Percentiles rank a stretch among this genome's conserved stretches.
These are phyloP conservation scores for Aquilaria yunnanensis DNA, from an alignment of 345 rosid species.

Conservation along the genomic window DNA sequence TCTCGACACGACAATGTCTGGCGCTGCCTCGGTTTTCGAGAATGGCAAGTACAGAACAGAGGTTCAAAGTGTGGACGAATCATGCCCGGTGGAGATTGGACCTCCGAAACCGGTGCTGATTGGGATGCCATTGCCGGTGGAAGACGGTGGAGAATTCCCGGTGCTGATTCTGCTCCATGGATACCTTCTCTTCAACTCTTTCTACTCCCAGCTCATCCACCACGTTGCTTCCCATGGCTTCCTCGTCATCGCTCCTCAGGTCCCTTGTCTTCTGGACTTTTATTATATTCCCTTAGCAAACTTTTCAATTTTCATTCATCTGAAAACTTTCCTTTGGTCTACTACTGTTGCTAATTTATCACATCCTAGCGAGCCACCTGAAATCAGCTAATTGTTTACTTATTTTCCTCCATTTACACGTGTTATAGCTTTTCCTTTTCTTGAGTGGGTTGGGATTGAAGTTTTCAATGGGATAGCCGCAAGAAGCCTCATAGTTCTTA, in stretches of 20 bases:
- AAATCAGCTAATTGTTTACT: too few relatives aligned
- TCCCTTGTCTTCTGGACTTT: too few relatives aligned
- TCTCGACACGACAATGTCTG: too few relatives aligned
- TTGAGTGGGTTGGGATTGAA: too few relatives aligned
- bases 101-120: conserved; percentile 75
- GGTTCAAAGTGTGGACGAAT: conserved; percentile 29
- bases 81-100: conserved; percentile 15
- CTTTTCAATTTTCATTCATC: too few relatives aligned
- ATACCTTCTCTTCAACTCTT: conserved; percentile 66
- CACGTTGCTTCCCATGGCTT: conserved; percentile 94
- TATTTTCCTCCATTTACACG: too few relatives aligned
- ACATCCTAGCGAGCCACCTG: not conserved
- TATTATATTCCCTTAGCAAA: too few relatives aligned
- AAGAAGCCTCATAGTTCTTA: too few relatives aligned
- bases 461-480: too few relatives aligned
- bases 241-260: conserved; percentile 90
- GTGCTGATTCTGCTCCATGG: conserved; percentile 76
- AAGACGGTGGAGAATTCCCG: conserved; percentile 64
- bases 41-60: conserved; percentile 35
- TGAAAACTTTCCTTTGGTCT: too few relatives aligned
- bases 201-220: conserved; percentile 81
- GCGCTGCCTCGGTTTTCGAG: conserved; percentile 24
- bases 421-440: too few relatives aligned
- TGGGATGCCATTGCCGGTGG: conserved; percentile 31
- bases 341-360: not conserved